Evolutionary conservation across 305 asterid species (phyloP).

Genomic region (Lippia alba): DNA sequence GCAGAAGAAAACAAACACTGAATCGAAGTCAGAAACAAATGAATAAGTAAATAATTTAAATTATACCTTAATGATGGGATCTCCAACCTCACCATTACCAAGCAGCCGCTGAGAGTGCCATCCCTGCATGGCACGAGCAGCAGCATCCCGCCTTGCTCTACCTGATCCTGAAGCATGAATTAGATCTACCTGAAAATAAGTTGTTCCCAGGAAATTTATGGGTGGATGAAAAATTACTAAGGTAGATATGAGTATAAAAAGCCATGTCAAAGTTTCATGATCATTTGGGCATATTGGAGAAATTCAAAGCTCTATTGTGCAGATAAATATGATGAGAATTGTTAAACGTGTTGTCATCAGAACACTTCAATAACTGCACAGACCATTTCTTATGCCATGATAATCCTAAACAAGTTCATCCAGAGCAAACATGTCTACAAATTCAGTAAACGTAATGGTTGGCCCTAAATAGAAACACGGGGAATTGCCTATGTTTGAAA

Average conservation of each 20-base stretch:
- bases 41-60: constrained; percentile 24
- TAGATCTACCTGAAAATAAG: constrained; percentile 60
- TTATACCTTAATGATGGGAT: constrained; percentile 84
- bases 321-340: constrained; percentile 7
- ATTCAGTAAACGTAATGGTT: no score
- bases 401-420: neutral
- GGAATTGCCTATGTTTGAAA: constrained; percentile 8
- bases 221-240: constrained; percentile 9
- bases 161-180: constrained; percentile 79
- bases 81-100: constrained; percentile 89
- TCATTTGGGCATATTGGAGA: constrained; percentile 17
- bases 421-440: no score
- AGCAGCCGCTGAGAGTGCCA: constrained; percentile 96
- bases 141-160: constrained; percentile 96
- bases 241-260: constrained; percentile 11
- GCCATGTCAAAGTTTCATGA: constrained; percentile 4
- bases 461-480: constrained; percentile 5
- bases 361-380: constrained; percentile 6
- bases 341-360: neutral
- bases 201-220: constrained; percentile 7
- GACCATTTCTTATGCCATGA: neutral
- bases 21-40: constrained; percentile 9
- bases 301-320: constrained; percentile 3
- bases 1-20: neutral
- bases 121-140: constrained; percentile 99